Evolutionary conservation across 169 alveolate species (phyloP), one percentile per base, ranked within the genome.

Genomic region (Plasmodium gaboni): DNA sequence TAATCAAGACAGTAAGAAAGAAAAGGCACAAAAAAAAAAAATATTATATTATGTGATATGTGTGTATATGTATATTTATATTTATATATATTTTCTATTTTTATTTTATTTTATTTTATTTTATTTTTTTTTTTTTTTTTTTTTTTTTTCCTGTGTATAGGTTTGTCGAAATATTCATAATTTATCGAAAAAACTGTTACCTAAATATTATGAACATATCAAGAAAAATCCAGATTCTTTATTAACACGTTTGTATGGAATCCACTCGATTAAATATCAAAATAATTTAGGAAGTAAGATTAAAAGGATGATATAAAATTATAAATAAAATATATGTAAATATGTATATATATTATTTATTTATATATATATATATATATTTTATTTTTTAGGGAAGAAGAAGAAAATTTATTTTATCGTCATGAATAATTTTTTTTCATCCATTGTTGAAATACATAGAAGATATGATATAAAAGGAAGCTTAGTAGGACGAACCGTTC

Each of bases 351-450:
- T 19, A 38, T 19, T 19, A 15, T 15, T 26, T 60, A 9, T 60
- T 19, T 60, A 19, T 60, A 2, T 59, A 59, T 59, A 15, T 28
- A 63, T 15, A 6, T 12, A 2, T 3, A 24, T 26, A 15, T 19
- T 22, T n/a, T 69, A 88, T 74, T 93, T 59, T 60, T 2, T 42
- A 64, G 88, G 53, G 32, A 17, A 53, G 19, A 63, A 15, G 50
- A 61, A 68, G 53, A 96, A 96, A 80, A 89, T 96, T 53, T 98
- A 97, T 94, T 98, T 98, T 85, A 96, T 98, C n/a, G 98, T 98
- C 28, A 98, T 98, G 99, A 97, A 95, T 63, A 98, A 98, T 94
- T 96, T 98, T 59, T 98, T 98, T 88, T 96, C 97, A 74, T 97
- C 99, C 19, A 94, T 97, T 0, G 98, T 96, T 28, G 97, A 96